Conservation (phyloP, 345 rosid species). For the Noccaea bulbosa region DNA sequence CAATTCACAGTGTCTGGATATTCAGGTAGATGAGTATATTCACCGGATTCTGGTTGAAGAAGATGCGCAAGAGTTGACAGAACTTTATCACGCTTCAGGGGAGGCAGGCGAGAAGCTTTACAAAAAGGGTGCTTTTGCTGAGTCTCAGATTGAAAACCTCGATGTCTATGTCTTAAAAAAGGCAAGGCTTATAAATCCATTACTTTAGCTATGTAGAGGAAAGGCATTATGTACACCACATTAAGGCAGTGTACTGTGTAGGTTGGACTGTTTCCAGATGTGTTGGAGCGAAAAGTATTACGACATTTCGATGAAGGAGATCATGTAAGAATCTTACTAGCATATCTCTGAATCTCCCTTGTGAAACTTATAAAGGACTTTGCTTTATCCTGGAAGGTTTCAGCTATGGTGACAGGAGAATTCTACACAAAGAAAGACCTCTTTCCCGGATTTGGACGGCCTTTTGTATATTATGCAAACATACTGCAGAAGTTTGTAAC, state of each 20-base stretch:
- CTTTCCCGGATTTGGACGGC: slow-evolving; percentile 92
- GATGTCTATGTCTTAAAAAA: slow-evolving; percentile 63
- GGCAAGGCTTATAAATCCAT: slow-evolving; percentile 46
- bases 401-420: slow-evolving; percentile 89
- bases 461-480: slow-evolving; percentile 82
- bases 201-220: background rate
- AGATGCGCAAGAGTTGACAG: slow-evolving; percentile 54
- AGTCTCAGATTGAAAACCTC: slow-evolving; percentile 59
- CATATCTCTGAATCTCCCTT: slow-evolving; percentile 17
- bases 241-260: slow-evolving; percentile 28
- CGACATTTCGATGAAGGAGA: slow-evolving; percentile 75
- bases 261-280: slow-evolving; percentile 89
- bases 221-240: background rate
- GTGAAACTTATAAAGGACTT: background rate
- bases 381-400: slow-evolving; percentile 56
- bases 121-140: slow-evolving; percentile 75
- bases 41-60: slow-evolving; percentile 84
- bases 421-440: slow-evolving; percentile 77
- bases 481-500: slow-evolving; percentile 64
- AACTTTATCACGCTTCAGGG: slow-evolving; percentile 63
- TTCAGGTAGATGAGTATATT: slow-evolving; percentile 82
- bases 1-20: slow-evolving; percentile 30
- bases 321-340: slow-evolving; percentile 54
- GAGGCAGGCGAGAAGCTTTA: slow-evolving; percentile 78
- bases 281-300: slow-evolving; percentile 74